Percentiles rank a stretch among this genome's conserved stretches.
Conservation (phyloP, 768 basidiomycete species). For the Lyophyllum decastes region DNA sequence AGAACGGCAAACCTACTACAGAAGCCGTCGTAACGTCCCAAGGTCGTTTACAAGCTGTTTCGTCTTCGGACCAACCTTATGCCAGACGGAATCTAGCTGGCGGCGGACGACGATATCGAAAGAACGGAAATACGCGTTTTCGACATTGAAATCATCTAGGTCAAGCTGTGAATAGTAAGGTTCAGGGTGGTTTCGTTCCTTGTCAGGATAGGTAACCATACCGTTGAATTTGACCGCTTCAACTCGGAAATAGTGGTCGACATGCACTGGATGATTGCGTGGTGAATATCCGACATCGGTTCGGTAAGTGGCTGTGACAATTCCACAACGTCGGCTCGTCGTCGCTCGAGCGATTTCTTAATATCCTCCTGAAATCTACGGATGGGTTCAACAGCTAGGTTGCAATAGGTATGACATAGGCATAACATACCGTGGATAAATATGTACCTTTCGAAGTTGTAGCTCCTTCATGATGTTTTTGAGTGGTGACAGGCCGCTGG, state of each 20-base stretch:
- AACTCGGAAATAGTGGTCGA: slow-evolving; percentile 85
- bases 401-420: not conserved
- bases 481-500: slow-evolving; percentile 87
- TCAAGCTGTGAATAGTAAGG: slow-evolving; percentile 62
- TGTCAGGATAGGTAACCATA: slow-evolving; percentile 33
- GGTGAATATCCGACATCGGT: slow-evolving; percentile 90
- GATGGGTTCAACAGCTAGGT: not conserved
- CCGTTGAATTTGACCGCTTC: slow-evolving; percentile 76
- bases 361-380: slow-evolving; percentile 88
- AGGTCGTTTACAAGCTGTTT: slow-evolving; percentile 91
- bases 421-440: slow-evolving; percentile 78
- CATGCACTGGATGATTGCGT: slow-evolving; percentile 93
- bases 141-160: slow-evolving; percentile 88
- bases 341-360: slow-evolving; percentile 76
- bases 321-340: slow-evolving; percentile 90
- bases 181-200: not conserved
- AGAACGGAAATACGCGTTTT: slow-evolving; percentile 91
- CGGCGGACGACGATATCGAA: slow-evolving; percentile 88
- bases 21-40: slow-evolving; percentile 77
- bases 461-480: slow-evolving; percentile 93
- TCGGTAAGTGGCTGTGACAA: slow-evolving; percentile 84
- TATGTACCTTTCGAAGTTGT: slow-evolving; percentile 83
- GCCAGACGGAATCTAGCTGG: slow-evolving; percentile 94
- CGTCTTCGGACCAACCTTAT: slow-evolving; percentile 91
- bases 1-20: slow-evolving; percentile 55